phyloP scores from a whole-genome alignment of 352 stramenopile genomes.

The Phytophthora podocarpi region DNA sequence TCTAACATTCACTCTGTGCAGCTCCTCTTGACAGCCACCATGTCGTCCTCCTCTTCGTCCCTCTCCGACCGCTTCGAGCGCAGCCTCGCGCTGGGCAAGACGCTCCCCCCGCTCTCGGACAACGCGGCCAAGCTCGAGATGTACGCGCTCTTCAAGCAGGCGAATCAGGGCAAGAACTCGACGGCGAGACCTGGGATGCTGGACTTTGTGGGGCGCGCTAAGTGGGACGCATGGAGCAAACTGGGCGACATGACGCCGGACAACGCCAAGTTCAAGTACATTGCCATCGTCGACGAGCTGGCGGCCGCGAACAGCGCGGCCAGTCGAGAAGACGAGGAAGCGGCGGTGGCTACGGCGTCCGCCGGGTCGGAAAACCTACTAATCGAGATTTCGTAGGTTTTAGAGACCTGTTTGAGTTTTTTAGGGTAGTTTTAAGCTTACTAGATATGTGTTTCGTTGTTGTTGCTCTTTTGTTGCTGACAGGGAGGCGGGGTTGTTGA shows the following conservation, averaged over 20 bases:
- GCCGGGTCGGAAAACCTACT: conserved; percentile 53
- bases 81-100: conserved; percentile 73
- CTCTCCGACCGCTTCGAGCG: conserved; percentile 54
- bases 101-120: conserved; percentile 69
- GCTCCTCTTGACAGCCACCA: background rate
- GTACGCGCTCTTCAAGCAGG: conserved; percentile 89
- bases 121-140: conserved; percentile 82
- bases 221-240: conserved; percentile 81
- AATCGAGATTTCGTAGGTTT: conserved; percentile 53
- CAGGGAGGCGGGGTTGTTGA: conserved; percentile 66
- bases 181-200: conserved; percentile 75
- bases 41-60: conserved; percentile 25
- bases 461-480: background rate
- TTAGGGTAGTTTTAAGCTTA: background rate
- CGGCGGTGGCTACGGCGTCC: background rate
- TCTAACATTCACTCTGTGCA: conserved; percentile 13
- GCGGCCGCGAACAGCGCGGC: conserved; percentile 47
- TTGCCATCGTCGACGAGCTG: conserved; percentile 75
- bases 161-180: conserved; percentile 63
- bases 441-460: background rate
- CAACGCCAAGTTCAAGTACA: conserved; percentile 76
- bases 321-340: conserved; percentile 8
- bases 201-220: conserved; percentile 82
- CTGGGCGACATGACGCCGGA: conserved; percentile 72
- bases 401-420: conserved; percentile 15